Conservation (phyloP, 2,329 filamentous ascomycete genomes). For the Penicillium occitanis region DNA sequence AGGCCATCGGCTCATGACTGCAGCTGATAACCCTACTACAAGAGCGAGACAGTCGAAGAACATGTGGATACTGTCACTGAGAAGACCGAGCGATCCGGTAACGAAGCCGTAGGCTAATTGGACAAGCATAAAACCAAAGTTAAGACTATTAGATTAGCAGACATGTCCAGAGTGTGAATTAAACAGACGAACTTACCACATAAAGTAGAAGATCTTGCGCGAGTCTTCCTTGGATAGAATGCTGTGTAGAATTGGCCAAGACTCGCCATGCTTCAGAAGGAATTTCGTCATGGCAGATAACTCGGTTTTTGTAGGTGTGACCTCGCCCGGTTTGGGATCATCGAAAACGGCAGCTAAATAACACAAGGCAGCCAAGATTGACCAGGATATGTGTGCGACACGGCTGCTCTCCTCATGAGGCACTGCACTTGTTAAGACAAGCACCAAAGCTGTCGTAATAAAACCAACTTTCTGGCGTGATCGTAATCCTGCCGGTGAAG, state of each 20-base stretch:
- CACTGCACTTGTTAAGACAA: constrained; percentile 33
- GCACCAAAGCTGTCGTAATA: constrained; percentile 28
- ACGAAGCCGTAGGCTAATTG: constrained; percentile 93
- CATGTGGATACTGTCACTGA: constrained; percentile 99
- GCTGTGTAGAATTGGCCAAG: constrained; percentile 76
- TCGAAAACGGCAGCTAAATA: constrained; percentile 38
- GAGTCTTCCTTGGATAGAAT: constrained; percentile 91
- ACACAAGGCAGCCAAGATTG: constrained; percentile 30
- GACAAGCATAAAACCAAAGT: constrained; percentile 91
- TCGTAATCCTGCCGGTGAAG: constrained; percentile 28
- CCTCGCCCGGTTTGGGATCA: constrained; percentile 32
- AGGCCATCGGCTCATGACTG: constrained; percentile 96
- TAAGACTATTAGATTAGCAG: constrained; percentile 61
- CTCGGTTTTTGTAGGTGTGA: constrained; percentile 40
- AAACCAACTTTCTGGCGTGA: constrained; percentile 36
- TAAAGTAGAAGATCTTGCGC: constrained; percentile 94
- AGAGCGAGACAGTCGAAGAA: constrained; percentile 96
- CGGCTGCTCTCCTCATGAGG: constrained; percentile 31
- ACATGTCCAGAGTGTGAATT: neutral
- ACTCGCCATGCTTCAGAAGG: constrained; percentile 67
- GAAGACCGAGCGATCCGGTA: constrained; percentile 88
- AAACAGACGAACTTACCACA: constrained; percentile 62
- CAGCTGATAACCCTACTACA: constrained; percentile 82
- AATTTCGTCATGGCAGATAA: constrained; percentile 70
- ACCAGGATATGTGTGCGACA: constrained; percentile 31